Conservation (phyloP, 768 basidiomycete genomes). For the Podaxis sp. region DNA sequence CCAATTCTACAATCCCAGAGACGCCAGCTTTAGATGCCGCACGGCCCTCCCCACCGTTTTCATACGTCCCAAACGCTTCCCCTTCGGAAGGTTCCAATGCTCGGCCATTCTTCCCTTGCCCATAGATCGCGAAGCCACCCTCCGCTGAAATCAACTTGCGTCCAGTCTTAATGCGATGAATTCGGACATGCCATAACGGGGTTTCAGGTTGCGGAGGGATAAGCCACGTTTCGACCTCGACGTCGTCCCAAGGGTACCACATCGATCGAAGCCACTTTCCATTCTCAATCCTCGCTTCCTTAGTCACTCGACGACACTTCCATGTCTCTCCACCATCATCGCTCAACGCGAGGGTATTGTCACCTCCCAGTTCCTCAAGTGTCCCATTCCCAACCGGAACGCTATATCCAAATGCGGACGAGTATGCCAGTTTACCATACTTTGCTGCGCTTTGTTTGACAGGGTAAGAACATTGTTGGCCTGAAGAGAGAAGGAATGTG, state of each 20-base stretch:
- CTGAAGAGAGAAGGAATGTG: constrained; percentile 71
- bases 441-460: constrained; percentile 79
- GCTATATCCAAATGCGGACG: constrained; percentile 75
- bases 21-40: constrained; percentile 62
- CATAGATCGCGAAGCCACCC: constrained; percentile 71
- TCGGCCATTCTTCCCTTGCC: constrained; percentile 60
- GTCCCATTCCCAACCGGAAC: constrained; percentile 67
- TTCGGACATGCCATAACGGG: constrained; percentile 68
- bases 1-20: constrained; percentile 58
- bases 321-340: constrained; percentile 73
- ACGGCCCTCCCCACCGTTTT: constrained; percentile 46
- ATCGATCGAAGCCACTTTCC: constrained; percentile 59
- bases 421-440: constrained; percentile 78
- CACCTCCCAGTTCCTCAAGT: constrained; percentile 70
- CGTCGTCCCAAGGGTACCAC: constrained; percentile 77
- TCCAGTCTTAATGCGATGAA: constrained; percentile 59
- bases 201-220: constrained; percentile 58
- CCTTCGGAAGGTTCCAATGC: constrained; percentile 49
- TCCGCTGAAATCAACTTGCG: constrained; percentile 60
- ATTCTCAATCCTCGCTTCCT: constrained; percentile 56
- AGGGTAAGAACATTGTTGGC: constrained; percentile 78
- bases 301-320: constrained; percentile 64
- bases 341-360: constrained; percentile 69
- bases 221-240: constrained; percentile 74
- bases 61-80: constrained; percentile 49